Conservation (phyloP, 108 stramenopile species). For the Pseudonitzschia multiseries region DNA sequence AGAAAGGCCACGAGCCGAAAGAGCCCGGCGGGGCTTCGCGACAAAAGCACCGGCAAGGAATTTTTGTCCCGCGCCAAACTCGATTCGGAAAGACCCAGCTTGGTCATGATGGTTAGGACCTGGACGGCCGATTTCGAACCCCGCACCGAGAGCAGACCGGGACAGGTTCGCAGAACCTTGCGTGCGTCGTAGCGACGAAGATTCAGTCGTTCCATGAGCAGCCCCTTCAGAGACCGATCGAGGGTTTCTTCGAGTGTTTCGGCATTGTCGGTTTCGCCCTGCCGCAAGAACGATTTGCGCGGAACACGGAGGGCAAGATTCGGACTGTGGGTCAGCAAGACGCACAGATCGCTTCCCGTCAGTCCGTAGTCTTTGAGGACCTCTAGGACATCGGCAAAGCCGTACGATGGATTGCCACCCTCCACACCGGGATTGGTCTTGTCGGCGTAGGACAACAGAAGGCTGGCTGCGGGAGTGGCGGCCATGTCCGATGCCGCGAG, state of each 20-base stretch:
- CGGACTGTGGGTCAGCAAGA: constrained; percentile 69
- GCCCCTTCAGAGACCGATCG: constrained; percentile 41
- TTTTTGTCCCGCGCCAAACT: constrained; percentile 71
- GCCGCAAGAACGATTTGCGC: constrained; percentile 13
- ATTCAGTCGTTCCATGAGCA: constrained; percentile 47
- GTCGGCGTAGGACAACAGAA: constrained; percentile 5
- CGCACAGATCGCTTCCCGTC: constrained; percentile 61
- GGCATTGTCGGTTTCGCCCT: constrained; percentile 19
- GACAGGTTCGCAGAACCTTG: constrained; percentile 62
- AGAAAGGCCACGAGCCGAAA: constrained; percentile 78
- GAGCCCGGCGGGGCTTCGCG: constrained; percentile 64
- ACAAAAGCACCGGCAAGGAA: constrained; percentile 54
- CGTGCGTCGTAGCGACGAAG: constrained; percentile 75
- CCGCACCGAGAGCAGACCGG: constrained; percentile 61
- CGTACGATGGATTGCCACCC: constrained; percentile 31
- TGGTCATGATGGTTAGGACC: constrained; percentile 61
- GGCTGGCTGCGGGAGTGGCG: background rate
- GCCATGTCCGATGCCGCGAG: background rate
- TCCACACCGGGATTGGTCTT: background rate
- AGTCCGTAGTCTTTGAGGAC: constrained; percentile 63
- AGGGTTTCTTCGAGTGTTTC: constrained; percentile 60
- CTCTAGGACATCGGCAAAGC: constrained; percentile 48
- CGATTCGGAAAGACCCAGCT: constrained; percentile 56
- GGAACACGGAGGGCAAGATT: constrained; percentile 70
- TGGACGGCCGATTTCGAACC: constrained; percentile 64